A percentile compares a stretch with the other conserved stretches of the same genome.
These are phyloP conservation scores for Boletellus ananas DNA, from an alignment of 768 basidiomycete genomes.

Conservation along the genomic window DNA sequence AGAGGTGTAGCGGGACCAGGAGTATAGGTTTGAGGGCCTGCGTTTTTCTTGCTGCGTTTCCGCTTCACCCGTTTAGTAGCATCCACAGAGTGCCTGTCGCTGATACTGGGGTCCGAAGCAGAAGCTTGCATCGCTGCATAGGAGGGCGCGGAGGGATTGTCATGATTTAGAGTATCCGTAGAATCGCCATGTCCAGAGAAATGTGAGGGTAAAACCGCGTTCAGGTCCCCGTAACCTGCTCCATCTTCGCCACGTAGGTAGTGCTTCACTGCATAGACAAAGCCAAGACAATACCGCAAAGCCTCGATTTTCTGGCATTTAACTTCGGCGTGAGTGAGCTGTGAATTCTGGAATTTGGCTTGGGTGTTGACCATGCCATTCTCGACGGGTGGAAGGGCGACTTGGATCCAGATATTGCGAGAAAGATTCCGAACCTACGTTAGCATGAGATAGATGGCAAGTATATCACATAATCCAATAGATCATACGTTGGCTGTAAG, in stretches of 20 bases:
- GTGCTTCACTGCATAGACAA: slow-evolving; percentile 69
- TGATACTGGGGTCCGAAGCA: slow-evolving; percentile 26
- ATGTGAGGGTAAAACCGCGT: slow-evolving; percentile 59
- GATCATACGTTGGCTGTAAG: slow-evolving; percentile 57
- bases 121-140: slow-evolving; percentile 42
- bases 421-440: slow-evolving; percentile 64
- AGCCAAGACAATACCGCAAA: slow-evolving; percentile 65
- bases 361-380: slow-evolving; percentile 40
- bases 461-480: neutral
- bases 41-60: slow-evolving; percentile 64
- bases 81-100: slow-evolving; percentile 31
- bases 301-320: slow-evolving; percentile 65
- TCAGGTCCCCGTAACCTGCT: slow-evolving; percentile 61
- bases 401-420: slow-evolving; percentile 77
- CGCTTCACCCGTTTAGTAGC: slow-evolving; percentile 67
- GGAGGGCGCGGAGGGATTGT: slow-evolving; percentile 28
- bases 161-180: slow-evolving; percentile 37
- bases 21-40: slow-evolving; percentile 14
- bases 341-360: slow-evolving; percentile 48
- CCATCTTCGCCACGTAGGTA: slow-evolving; percentile 87
- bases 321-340: slow-evolving; percentile 49
- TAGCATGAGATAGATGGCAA: neutral
- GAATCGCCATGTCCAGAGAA: slow-evolving; percentile 48
- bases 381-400: slow-evolving; percentile 58
- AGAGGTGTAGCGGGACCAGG: slow-evolving; percentile 57